phyloP scores from a whole-genome alignment of 2,329 filamentous ascomycete species.

The Didymella pinodella region DNA sequence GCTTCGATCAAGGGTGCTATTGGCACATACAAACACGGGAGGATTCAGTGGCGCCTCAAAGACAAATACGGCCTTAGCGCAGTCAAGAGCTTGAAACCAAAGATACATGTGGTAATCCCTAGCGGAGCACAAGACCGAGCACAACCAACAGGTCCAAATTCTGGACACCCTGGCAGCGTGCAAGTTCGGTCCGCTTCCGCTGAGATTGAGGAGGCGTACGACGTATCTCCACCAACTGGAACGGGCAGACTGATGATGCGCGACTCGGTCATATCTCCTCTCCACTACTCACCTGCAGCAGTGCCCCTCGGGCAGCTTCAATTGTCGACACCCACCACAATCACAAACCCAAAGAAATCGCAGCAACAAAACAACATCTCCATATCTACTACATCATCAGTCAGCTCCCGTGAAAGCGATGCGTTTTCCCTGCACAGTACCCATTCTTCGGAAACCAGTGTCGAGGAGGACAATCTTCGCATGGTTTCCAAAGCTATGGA shows the following conservation, averaged over 20 bases:
- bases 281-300: slow-evolving; percentile 31
- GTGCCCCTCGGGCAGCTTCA: slow-evolving; percentile 27
- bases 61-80: slow-evolving; percentile 25
- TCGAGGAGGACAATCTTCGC: slow-evolving; percentile 42
- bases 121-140: slow-evolving; percentile 40
- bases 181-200: slow-evolving; percentile 35
- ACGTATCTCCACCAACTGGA: slow-evolving; percentile 46
- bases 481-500: slow-evolving; percentile 18
- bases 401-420: slow-evolving; percentile 48
- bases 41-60: slow-evolving; percentile 51
- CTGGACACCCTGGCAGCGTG: slow-evolving; percentile 29
- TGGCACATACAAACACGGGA: slow-evolving; percentile 56
- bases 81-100: slow-evolving; percentile 36
- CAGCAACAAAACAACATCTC: slow-evolving; percentile 25
- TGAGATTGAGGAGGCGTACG: slow-evolving; percentile 30
- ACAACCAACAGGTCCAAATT: slow-evolving; percentile 42
- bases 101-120: slow-evolving; percentile 51
- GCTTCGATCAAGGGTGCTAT: slow-evolving; percentile 46
- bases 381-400: slow-evolving; percentile 44
- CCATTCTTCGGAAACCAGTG: slow-evolving; percentile 51
- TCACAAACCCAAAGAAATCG: slow-evolving; percentile 4
- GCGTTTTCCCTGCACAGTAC: slow-evolving; percentile 51
- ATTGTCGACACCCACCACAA: slow-evolving; percentile 10
- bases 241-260: slow-evolving; percentile 31
- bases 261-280: slow-evolving; percentile 45